These are phyloP conservation scores for Phoenix roebelenii DNA, from an alignment of 176 grass and related monocot genomes.

Conservation along the genomic window DNA sequence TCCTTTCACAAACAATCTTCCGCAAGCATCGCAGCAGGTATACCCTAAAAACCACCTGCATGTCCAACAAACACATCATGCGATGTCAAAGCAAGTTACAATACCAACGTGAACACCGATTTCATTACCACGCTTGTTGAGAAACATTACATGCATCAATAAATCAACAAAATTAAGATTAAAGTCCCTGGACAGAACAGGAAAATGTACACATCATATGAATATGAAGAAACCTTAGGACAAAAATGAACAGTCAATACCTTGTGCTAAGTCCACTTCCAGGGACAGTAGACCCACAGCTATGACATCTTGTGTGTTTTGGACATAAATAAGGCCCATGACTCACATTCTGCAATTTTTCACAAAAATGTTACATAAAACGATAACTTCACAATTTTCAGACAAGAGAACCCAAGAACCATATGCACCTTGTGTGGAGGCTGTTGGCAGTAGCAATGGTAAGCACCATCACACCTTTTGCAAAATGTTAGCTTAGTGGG, in stretches of 20 bases:
- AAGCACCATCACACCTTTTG: conserved; percentile 94
- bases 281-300: conserved; percentile 92
- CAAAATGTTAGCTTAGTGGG: conserved; percentile 97
- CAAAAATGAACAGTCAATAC: conserved; percentile 19
- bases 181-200: too few relatives aligned
- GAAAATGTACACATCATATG: too few relatives aligned
- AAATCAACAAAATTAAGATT: too few relatives aligned
- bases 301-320: conserved; percentile 97
- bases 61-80: conserved; percentile 5
- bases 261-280: conserved; percentile 97
- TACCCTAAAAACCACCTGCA: conserved; percentile 98
- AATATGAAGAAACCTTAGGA: too few relatives aligned
- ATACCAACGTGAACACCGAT: too few relatives aligned
- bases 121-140: too few relatives aligned
- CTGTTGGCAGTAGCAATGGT: conserved; percentile 98
- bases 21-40: conserved; percentile 97
- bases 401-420: too few relatives aligned
- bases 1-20: conserved; percentile 97
- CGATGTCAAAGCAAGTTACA: conserved; percentile 6
- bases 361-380: too few relatives aligned
- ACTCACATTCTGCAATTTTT: conserved; percentile 65
- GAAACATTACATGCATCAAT: too few relatives aligned
- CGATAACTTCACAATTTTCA: too few relatives aligned
- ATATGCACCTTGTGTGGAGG: conserved; percentile 82
- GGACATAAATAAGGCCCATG: conserved; percentile 90